Percentiles rank a stretch among this genome's conserved stretches.
Evolutionary conservation across 139 green algal genomes (phyloP).

Genomic region (Dunaliella sp.): DNA sequence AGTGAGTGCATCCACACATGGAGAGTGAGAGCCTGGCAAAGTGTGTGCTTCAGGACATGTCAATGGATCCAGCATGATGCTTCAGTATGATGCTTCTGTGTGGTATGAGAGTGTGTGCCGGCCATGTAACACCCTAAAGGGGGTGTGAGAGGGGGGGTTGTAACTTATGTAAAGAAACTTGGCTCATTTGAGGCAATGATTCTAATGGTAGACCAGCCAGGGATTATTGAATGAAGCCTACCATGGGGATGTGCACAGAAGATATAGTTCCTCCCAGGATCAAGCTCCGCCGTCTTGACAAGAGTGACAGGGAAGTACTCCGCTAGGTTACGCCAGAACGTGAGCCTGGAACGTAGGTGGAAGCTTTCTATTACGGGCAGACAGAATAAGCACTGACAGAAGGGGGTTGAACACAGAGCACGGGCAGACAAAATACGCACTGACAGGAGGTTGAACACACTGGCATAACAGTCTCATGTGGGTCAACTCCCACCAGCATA

Average conservation of each 20-base stretch:
- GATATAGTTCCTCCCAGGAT: conserved; percentile 52
- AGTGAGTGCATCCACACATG: no score
- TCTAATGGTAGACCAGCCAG: not conserved
- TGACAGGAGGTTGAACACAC: no score
- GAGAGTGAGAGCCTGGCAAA: no score
- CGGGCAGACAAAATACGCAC: not conserved
- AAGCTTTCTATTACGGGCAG: not conserved
- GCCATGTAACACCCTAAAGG: not conserved
- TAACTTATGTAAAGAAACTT: not conserved
- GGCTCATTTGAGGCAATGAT: not conserved
- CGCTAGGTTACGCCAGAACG: conserved; percentile 42
- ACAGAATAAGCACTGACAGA: not conserved
- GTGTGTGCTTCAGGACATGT: not conserved
- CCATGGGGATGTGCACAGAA: conserved; percentile 56
- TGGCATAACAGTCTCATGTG: no score
- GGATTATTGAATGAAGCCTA: not conserved
- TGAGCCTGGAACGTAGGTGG: conserved; percentile 23
- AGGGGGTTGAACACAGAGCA: not conserved
- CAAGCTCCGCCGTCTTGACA: conserved; percentile 52
- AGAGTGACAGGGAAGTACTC: conserved; percentile 53
- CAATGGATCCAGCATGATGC: not conserved
- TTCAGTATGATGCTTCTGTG: not conserved
- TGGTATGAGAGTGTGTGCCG: not conserved
- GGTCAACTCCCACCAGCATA: no score
- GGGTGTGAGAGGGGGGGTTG: not conserved